Base-by-base conservation (phyloP, 192 early-diverging fungal species). In the Dimargaris cristalligena region DNA sequence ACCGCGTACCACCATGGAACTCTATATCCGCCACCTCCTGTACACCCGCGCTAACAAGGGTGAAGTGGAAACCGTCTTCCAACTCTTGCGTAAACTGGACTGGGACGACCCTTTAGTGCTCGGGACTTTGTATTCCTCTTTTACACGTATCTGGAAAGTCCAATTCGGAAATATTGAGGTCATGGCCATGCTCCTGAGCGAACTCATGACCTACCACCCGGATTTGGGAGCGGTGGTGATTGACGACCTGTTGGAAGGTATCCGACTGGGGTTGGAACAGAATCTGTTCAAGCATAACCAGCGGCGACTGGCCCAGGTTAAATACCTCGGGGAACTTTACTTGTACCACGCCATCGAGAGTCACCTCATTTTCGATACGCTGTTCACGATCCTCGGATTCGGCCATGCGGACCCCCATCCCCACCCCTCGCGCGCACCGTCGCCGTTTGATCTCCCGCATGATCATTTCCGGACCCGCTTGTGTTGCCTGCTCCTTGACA, bases 261-360 rank as follows among this genome's bases (percentile, higher is more conserved):
- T 99, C 48, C 79, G 88, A 56, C 68, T 85, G n/a, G 96, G 89
- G 0, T 63, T 97, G 45, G 96, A 99, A 73, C 79, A 78, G 44
- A 99, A 96, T 66, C 72, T 90, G 41, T 99, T 92, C 67, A 82
- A 86, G 48, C 85, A 90, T 60, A 99, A 95, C 63, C 94, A 95
- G 72, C 78, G 82, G 57, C 77, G 96, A 28, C 80, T 97, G 44
- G 77, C 89, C 0, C 74, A 75, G 10, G 80, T 76, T 2, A 83
- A 85, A 52, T 99, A 88, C 63, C 69, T 99, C 6, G 92, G 91
- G 44, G 92, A 97, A 63, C 71, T 99, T 41, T 92, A 91, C 65
- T 85, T 88, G 56, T 91, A 87, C 66, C 76, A 84, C n/a, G 73
- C 95, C 75, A 72, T 97, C 13, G 86, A 90, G 46, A 77, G 82